Conservation (phyloP, 805 yeast species). For the Candida vaughaniae region DNA sequence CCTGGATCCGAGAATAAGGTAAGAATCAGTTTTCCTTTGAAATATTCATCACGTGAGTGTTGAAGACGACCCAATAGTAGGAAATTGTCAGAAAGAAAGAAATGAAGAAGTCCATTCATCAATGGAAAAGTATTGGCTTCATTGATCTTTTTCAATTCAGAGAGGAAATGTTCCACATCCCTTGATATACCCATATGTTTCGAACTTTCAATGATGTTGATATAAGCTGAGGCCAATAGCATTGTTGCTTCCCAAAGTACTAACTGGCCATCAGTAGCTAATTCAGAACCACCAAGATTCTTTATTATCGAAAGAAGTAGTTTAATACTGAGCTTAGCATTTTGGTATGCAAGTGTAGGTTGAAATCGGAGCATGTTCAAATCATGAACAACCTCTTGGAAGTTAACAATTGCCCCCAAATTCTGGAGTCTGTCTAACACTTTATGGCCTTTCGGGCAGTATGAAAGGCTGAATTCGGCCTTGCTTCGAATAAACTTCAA, state of each 20-base stretch:
- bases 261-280: neutral
- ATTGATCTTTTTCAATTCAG: conserved; percentile 47
- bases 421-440: conserved; percentile 23
- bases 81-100: conserved; percentile 10
- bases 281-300: conserved; percentile 13
- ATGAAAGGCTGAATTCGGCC: conserved; percentile 23
- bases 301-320: conserved; percentile 53
- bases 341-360: conserved; percentile 30
- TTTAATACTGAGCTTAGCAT: conserved; percentile 50
- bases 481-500: conserved; percentile 22
- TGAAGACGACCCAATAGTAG: conserved; percentile 4
- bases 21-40: neutral
- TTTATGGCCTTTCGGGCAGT: neutral
- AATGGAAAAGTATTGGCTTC: conserved; percentile 18
- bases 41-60: neutral
- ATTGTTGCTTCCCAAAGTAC: conserved; percentile 30
- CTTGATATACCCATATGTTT: conserved; percentile 54
- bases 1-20: too few species aligned
- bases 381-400: conserved; percentile 31
- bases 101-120: conserved; percentile 8
- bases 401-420: conserved; percentile 30
- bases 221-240: conserved; percentile 38
- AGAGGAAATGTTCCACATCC: conserved; percentile 54
- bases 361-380: conserved; percentile 19
- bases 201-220: conserved; percentile 36